Evolutionary conservation across 1,139 yeast genomes (phyloP).

Genomic region (Pichia sp.): DNA sequence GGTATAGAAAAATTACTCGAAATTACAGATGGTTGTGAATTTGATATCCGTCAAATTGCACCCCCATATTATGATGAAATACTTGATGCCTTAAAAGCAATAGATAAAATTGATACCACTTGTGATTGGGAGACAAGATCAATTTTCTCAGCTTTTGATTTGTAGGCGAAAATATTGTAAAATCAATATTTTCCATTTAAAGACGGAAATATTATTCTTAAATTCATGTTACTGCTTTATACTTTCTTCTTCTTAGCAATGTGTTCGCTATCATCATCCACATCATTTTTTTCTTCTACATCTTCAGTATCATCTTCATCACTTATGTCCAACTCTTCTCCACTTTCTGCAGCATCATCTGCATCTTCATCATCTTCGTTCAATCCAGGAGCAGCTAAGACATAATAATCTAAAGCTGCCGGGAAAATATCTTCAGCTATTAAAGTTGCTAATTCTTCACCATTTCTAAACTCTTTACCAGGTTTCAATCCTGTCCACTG

Average conservation of each 20-base stretch:
- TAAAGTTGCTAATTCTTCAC: constrained; percentile 60
- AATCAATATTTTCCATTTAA: neutral
- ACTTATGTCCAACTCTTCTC: constrained; percentile 49
- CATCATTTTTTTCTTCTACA: constrained; percentile 40
- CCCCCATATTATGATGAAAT: constrained; percentile 28
- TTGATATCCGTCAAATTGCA: constrained; percentile 21
- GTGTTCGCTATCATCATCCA: constrained; percentile 31
- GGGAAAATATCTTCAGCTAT: constrained; percentile 63
- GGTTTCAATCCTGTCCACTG: constrained; percentile 68
- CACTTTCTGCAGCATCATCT: constrained; percentile 43
- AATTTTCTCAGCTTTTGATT: constrained; percentile 16
- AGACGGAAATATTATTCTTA: neutral
- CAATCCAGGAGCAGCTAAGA: constrained; percentile 55
- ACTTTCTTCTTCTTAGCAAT: constrained; percentile 6
- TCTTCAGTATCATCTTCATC: constrained; percentile 44
- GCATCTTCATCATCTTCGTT: constrained; percentile 44
- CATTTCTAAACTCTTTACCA: constrained; percentile 65
- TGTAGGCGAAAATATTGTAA: neutral
- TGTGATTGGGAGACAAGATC: constrained; percentile 19
- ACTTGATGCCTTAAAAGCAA: constrained; percentile 29
- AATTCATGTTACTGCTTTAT: neutral
- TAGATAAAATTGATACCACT: constrained; percentile 24
- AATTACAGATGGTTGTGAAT: constrained; percentile 19
- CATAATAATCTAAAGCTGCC: constrained; percentile 64
- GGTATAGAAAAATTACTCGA: constrained; percentile 23